phyloP scores from a whole-genome alignment of 192 early-diverging fungal genomes.

The Podila verticillata region DNA sequence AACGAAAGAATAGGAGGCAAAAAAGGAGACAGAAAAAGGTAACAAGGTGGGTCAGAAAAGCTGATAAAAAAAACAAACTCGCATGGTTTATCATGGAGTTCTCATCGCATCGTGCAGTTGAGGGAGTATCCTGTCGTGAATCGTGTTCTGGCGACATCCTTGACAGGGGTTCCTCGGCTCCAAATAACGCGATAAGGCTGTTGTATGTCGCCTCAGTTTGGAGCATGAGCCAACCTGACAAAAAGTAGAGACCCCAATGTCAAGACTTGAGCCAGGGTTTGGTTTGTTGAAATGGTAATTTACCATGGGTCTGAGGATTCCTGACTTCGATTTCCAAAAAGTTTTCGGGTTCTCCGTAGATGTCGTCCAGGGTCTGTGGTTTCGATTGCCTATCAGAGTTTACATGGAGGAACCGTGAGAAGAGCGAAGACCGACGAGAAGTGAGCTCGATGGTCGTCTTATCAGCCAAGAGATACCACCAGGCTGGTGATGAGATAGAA shows the following conservation, averaged over 20 bases:
- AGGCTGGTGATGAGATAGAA: neutral
- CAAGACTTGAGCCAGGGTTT: neutral
- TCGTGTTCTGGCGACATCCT: no score
- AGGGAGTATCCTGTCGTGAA: no score
- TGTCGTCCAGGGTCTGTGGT: conserved; percentile 67
- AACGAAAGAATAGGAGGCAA: neutral
- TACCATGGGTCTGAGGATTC: conserved; percentile 89
- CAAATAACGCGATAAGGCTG: no score
- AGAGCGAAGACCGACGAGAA: neutral
- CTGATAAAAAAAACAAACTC: no score
- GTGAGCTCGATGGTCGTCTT: neutral
- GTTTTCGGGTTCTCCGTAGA: conserved; percentile 95
- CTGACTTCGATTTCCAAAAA: conserved; percentile 95
- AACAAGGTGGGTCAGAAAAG: conserved; percentile 4
- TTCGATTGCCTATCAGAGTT: conserved; percentile 49
- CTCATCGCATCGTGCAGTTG: no score
- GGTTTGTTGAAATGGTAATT: neutral
- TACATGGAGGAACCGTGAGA: neutral
- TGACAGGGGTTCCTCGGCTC: no score
- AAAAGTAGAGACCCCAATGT: neutral
- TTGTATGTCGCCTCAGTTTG: no score
- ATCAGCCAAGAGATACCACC: neutral
- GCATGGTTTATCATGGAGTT: no score
- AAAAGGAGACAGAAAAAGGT: conserved; percentile 15
- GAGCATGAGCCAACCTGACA: neutral